Conservation (phyloP, 495 filamentous ascomycete genomes). For the Haplographium delicatum region DNA sequence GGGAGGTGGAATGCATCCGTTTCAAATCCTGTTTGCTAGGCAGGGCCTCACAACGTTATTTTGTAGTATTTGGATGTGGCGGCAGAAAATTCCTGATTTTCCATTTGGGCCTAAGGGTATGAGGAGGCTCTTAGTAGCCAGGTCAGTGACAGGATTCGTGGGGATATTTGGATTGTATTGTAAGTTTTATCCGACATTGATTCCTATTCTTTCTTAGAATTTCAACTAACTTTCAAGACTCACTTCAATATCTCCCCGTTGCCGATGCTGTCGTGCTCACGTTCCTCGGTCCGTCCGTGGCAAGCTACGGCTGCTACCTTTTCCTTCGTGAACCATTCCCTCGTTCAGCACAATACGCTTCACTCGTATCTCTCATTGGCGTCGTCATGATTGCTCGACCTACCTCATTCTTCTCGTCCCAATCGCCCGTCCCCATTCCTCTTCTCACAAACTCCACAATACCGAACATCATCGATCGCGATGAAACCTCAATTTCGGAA, state of each 20-base stretch:
- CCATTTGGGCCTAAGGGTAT: constrained; percentile 66
- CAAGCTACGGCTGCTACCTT: constrained; percentile 78
- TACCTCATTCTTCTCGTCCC: constrained; percentile 44
- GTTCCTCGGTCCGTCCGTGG: constrained; percentile 76
- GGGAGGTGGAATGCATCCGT: constrained; percentile 72
- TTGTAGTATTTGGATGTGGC: constrained; percentile 72
- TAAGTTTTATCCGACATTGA: constrained; percentile 36
- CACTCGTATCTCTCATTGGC: constrained; percentile 68
- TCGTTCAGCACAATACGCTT: constrained; percentile 68
- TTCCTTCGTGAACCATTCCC: constrained; percentile 76
- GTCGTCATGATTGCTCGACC: constrained; percentile 85
- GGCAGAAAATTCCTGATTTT: constrained; percentile 56
- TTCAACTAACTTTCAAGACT: constrained; percentile 28
- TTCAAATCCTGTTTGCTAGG: constrained; percentile 83
- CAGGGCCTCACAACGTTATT: constrained; percentile 72
- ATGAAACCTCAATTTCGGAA: constrained; percentile 21
- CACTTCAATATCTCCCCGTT: constrained; percentile 79
- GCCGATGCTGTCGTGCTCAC: constrained; percentile 92
- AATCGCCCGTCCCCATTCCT: constrained; percentile 23
- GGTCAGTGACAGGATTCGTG: constrained; percentile 76
- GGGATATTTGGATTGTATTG: constrained; percentile 74
- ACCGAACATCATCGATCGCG: constrained; percentile 13
- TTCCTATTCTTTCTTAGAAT: constrained; percentile 3
- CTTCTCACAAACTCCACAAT: constrained; percentile 24
- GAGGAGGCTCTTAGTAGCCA: constrained; percentile 57